phyloP scores from a whole-genome alignment of 306 rosid genomes.

The Datisca glomerata region DNA sequence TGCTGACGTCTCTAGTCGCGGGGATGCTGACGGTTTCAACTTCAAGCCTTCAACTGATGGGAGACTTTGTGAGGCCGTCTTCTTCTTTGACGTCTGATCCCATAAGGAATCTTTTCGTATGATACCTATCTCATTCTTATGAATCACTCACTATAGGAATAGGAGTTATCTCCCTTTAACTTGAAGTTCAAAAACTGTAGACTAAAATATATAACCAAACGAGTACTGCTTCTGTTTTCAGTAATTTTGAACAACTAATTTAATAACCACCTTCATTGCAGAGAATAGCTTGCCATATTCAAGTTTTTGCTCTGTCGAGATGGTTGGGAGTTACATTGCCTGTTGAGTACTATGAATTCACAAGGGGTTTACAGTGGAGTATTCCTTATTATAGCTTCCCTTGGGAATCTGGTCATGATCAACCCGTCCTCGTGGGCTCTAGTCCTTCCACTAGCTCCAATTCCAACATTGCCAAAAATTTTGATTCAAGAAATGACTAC shows the following conservation, averaged over 20 bases:
- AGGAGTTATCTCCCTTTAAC: no score
- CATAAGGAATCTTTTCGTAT: constrained; percentile 66
- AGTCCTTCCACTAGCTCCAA: constrained; percentile 34
- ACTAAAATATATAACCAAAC: no score
- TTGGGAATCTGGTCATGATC: constrained; percentile 47
- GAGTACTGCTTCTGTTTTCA: no score
- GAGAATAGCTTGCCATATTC: constrained; percentile 84
- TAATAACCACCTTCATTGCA: no score
- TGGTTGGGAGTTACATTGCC: constrained; percentile 72
- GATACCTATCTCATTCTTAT: no score
- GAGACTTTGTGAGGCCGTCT: constrained; percentile 31
- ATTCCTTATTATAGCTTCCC: constrained; percentile 64
- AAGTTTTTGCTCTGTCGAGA: constrained; percentile 71
- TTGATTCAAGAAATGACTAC: constrained; percentile 16
- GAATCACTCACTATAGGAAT: no score
- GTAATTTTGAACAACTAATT: no score
- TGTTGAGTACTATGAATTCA: constrained; percentile 60
- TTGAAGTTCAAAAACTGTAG: no score
- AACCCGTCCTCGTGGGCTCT: constrained; percentile 24
- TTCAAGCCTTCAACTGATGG: constrained; percentile 64
- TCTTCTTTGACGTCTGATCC: constrained; percentile 55
- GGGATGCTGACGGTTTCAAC: constrained; percentile 73
- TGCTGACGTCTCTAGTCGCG: constrained; percentile 45
- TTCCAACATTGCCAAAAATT: constrained; percentile 21
- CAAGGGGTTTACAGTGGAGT: constrained; percentile 66